Base-by-base conservation (phyloP, 148 eudicot genomes). In the Nepenthes gracilis region DNA sequence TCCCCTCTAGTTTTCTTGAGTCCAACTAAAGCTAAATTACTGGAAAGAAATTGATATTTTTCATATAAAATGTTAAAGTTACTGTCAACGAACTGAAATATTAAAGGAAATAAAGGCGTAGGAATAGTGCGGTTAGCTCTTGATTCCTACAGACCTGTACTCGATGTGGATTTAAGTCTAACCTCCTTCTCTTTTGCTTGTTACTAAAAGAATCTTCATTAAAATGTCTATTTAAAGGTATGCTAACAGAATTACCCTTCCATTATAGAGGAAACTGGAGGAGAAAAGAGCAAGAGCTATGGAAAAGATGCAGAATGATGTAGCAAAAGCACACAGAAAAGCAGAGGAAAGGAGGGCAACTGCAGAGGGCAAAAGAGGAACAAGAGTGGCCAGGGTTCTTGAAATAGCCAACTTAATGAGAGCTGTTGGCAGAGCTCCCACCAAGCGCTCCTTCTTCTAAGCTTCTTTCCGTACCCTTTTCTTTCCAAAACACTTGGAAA, bases 281-380 rank as follows among this genome's bases (percentile, higher is more conserved):
- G 96, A 85, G 73, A 85, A 83, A 58, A 70, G 92, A 64, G 96
- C 87, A 64, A 81, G 70, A 74, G 92, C 92, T 47, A 61, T 75
- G 60, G 92, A 88, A 50, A 85, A 83, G 74, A 88, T 85, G 96
- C 78, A 85, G 58, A 88, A 88, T 51, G 83, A 85, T 11, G 69
- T 88, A 68, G 96, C 92, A 49, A 88, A 81, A 76, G 89, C 92
- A 47, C 88, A 50, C 36, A 83, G 85, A 49, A 85, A 85, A 73
- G 92, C 96, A 64, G 89, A 88, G 81, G 96, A 88, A 61, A 85
- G 69, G 53, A 79, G 82, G 73, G 96, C 96, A 35, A 77, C 92
- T 49, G 77, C 89, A 33, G 96, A 88, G 75, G 86, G 80, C 45
- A 88, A 76, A 57, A 85, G 92, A 76, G 96, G 96, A 14, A 83